Percentiles rank a stretch among this genome's conserved stretches.
phyloP scores from a whole-genome alignment of 1,284 basidiomycete genomes.

The Trichosporon sp. region DNA sequence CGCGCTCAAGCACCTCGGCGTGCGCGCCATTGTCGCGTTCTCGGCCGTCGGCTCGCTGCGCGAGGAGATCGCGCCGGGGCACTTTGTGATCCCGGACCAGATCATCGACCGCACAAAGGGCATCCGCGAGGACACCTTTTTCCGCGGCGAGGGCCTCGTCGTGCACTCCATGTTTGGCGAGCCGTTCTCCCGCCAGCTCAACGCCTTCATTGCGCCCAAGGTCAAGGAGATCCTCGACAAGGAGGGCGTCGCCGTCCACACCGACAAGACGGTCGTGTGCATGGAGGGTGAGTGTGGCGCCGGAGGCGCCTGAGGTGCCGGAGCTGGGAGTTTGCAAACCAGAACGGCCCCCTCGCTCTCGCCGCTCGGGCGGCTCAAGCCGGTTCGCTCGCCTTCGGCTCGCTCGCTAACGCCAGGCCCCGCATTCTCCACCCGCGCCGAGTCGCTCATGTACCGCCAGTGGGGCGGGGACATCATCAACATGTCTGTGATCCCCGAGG shows the following conservation, averaged over 20 bases:
- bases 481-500: slow-evolving; percentile 90
- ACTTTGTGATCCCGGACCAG: slow-evolving; percentile 84
- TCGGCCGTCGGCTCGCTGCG: slow-evolving; percentile 92
- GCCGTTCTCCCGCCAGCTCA: slow-evolving; percentile 67
- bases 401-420: slow-evolving; percentile 29
- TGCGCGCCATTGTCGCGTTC: slow-evolving; percentile 85
- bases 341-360: neutral
- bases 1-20: slow-evolving; percentile 86
- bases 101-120: slow-evolving; percentile 98
- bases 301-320: no score
- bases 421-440: slow-evolving; percentile 72
- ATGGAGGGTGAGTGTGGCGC: slow-evolving; percentile 82
- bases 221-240: slow-evolving; percentile 63
- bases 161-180: slow-evolving; percentile 94
- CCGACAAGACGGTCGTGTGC: slow-evolving; percentile 79
- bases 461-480: slow-evolving; percentile 95
- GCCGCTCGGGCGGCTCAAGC: neutral
- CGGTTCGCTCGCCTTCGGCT: neutral
- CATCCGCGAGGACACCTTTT: slow-evolving; percentile 78
- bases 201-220: slow-evolving; percentile 61
- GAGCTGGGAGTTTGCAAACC: no score
- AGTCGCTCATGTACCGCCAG: slow-evolving; percentile 86
- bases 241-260: slow-evolving; percentile 63
- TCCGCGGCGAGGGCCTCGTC: slow-evolving; percentile 74
- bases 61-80: slow-evolving; percentile 87